Base-by-base conservation (phyloP, 805 yeast species). In the Blastobotrys chiropterorum region DNA sequence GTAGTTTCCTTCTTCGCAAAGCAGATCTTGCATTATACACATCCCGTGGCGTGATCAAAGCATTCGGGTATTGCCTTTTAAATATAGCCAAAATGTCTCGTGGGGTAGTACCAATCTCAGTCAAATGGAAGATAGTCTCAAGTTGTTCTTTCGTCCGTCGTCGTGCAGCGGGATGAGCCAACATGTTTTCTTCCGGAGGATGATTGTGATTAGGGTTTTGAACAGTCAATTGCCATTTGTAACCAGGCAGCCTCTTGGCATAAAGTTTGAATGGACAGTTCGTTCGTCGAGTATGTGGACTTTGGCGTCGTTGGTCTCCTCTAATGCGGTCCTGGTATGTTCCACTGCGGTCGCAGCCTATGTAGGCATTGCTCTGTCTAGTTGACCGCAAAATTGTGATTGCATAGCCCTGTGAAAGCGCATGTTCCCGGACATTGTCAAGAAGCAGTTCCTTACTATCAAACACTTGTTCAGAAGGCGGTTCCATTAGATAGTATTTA, bases 391-490 rank as follows among this genome's bases (percentile, higher is more conserved):
- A 8, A 17, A 41, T 41, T 6, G 26, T 8, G 44, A 41, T 14
- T 11, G 17, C 44, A 41, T 17, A 41, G 22, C 44, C 44, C 14
- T 41, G 44, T 5, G 44, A 41, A 17, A 41, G 44, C 14, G 44
- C 44, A 41, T 41, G 44, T 14, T 41, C n/a, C 7, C 44, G 44
- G 7, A 41, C 44, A 17, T 4, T 5, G 14, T 14, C 44, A 17
- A 41, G n/a, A 5, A 41, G 26, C 26, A 17, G 14, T 13, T 41
- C 44, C 26, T 17, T 41, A 41, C 21, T 41, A 14, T 41, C 26
- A 17, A 41, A 41, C 5, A 41, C n/a, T 14, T 41, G 44, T 17
- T 41, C 44, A 17, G 21, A 5, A 41, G 44, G 44, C 4, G 44
- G 44, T 17, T 41, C n/a, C 44, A 41, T 41, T 26, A 11, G 34